A percentile compares a stretch with the other conserved stretches of the same genome.
Evolutionary conservation across 495 filamentous ascomycete species (phyloP).

Genomic region (Neurospora sp.): DNA sequence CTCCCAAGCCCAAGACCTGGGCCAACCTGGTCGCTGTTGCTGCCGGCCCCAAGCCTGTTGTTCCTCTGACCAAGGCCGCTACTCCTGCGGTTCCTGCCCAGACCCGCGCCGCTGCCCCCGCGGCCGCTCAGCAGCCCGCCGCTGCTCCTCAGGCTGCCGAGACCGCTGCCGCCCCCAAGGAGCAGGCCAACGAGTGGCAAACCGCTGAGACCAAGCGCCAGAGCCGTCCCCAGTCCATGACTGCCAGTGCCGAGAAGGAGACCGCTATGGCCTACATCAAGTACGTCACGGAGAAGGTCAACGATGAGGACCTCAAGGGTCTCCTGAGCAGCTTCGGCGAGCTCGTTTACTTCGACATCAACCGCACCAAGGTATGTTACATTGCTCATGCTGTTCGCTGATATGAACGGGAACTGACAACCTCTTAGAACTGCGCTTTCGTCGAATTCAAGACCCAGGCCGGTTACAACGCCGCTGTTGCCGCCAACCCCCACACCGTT

Average conservation of each 20-base stretch:
- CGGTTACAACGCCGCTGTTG: slow-evolving; percentile 70
- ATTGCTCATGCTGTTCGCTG: not conserved
- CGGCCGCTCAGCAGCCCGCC: slow-evolving; percentile 14
- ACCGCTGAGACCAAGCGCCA: slow-evolving; percentile 80
- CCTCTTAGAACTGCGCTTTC: slow-evolving; percentile 80
- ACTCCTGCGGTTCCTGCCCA: slow-evolving; percentile 29
- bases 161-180: slow-evolving; percentile 27
- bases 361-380: slow-evolving; percentile 68
- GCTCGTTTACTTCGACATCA: slow-evolving; percentile 80
- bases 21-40: slow-evolving; percentile 59
- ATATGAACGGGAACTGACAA: slow-evolving; percentile 16
- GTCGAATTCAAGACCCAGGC: slow-evolving; percentile 78
- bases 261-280: slow-evolving; percentile 78
- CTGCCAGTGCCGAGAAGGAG: slow-evolving; percentile 49
- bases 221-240: slow-evolving; percentile 49
- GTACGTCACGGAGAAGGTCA: slow-evolving; percentile 81
- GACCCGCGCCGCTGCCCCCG: slow-evolving; percentile 15
- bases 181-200: slow-evolving; percentile 58
- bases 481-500: slow-evolving; percentile 77
- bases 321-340: slow-evolving; percentile 64
- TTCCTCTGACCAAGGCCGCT: slow-evolving; percentile 35
- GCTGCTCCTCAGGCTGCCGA: slow-evolving; percentile 22
- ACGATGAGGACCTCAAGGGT: slow-evolving; percentile 53
- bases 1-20: slow-evolving; percentile 74
- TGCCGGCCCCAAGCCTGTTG: slow-evolving; percentile 33